A percentile compares a stretch with the other conserved stretches of the same genome.
Evolutionary conservation across 768 basidiomycete species (phyloP).

Genomic region (Floccularia luteovirens): DNA sequence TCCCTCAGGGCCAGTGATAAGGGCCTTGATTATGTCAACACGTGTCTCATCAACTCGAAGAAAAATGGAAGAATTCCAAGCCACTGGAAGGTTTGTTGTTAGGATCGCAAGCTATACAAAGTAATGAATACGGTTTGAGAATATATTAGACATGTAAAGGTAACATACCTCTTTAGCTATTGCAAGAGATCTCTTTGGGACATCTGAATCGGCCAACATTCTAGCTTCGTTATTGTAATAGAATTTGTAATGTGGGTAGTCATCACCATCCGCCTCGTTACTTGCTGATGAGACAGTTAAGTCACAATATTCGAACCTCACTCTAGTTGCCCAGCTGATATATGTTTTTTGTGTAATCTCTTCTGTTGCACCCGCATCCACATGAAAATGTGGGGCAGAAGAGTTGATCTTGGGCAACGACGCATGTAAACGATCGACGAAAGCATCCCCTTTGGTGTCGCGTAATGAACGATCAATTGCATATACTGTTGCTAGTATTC

Average conservation of each 20-base stretch:
- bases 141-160: background rate
- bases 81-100: constrained; percentile 89
- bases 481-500: constrained; percentile 74
- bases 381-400: constrained; percentile 23
- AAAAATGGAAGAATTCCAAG: constrained; percentile 93
- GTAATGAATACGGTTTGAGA: constrained; percentile 5
- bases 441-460: constrained; percentile 85
- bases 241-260: constrained; percentile 71
- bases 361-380: constrained; percentile 53
- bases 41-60: constrained; percentile 87
- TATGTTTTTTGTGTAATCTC: constrained; percentile 66
- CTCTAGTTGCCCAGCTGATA: constrained; percentile 74
- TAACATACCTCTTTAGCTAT: constrained; percentile 83
- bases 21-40: constrained; percentile 87
- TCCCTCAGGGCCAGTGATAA: constrained; percentile 88
- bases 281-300: constrained; percentile 41
- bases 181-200: constrained; percentile 86
- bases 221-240: constrained; percentile 78
- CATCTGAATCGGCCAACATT: constrained; percentile 77
- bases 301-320: constrained; percentile 91
- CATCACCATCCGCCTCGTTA: constrained; percentile 33
- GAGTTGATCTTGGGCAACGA: constrained; percentile 68
- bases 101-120: constrained; percentile 76
- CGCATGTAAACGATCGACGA: constrained; percentile 70
- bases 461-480: constrained; percentile 84